Conservation (phyloP, 2,329 filamentous ascomycete genomes). For the Colletotrichum gigasporum region DNA sequence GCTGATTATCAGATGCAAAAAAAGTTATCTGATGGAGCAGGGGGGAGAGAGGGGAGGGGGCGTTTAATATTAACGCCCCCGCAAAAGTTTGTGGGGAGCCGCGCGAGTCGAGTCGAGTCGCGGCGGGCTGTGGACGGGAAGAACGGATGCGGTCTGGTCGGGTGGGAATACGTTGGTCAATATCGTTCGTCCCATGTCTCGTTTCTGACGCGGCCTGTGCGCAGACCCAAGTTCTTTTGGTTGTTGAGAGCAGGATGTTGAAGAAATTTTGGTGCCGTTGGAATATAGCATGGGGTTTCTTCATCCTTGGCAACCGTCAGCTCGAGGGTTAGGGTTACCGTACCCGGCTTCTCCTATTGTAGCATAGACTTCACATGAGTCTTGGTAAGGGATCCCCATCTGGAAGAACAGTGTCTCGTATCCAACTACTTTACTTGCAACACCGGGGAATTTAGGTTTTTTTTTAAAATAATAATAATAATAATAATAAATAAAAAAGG, state of each 20-base stretch:
- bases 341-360: not conserved
- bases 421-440: too few relatives aligned
- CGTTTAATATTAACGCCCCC: constrained; percentile 1
- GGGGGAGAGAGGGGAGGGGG: too few relatives aligned
- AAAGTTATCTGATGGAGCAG: constrained; percentile 25
- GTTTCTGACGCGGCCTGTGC: not conserved
- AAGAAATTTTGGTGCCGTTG: too few relatives aligned
- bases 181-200: not conserved
- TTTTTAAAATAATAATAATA: too few relatives aligned
- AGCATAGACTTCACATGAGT: too few relatives aligned
- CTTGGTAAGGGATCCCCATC: too few relatives aligned
- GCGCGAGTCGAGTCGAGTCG: constrained; percentile 8
- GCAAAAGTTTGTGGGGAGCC: constrained; percentile 2
- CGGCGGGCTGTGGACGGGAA: not conserved
- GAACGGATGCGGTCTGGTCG: not conserved
- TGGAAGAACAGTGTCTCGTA: too few relatives aligned
- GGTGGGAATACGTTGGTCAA: not conserved
- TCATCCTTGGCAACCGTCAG: too few relatives aligned
- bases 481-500: too few relatives aligned
- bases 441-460: too few relatives aligned
- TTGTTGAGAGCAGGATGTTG: too few relatives aligned
- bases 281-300: too few relatives aligned
- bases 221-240: not conserved
- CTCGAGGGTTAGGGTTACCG: not conserved
- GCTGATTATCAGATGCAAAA: constrained; percentile 17